A percentile compares a stretch with the other conserved stretches of the same genome.
These are phyloP conservation scores for Hanseniaspora occidentalis DNA, from an alignment of 805 yeast genomes.

Conservation along the genomic window DNA sequence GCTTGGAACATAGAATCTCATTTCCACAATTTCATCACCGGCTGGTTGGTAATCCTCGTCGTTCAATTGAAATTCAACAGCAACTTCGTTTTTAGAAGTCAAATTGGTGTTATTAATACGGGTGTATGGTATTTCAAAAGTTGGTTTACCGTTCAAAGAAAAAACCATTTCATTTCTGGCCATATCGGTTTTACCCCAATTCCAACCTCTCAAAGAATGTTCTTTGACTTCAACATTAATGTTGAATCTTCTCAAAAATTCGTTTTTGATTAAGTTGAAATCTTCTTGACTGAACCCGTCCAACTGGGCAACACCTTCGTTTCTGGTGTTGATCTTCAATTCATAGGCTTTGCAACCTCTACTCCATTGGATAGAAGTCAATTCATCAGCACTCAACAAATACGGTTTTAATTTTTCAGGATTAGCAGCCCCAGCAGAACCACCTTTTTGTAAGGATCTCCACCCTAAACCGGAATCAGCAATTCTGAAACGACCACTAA, in stretches of 20 bases:
- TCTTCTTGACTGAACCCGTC: conserved; percentile 91
- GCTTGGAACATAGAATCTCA: conserved; percentile 92
- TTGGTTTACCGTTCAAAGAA: conserved; percentile 75
- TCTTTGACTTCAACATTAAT: conserved; percentile 70
- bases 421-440: conserved; percentile 26
- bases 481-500: conserved; percentile 81
- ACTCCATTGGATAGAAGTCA: conserved; percentile 76
- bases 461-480: conserved; percentile 98
- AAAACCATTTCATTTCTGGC: conserved; percentile 87
- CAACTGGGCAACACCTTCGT: conserved; percentile 69
- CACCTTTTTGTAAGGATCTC: conserved; percentile 46
- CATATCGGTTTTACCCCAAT: conserved; percentile 92
- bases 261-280: conserved; percentile 67
- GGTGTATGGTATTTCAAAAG: conserved; percentile 79
- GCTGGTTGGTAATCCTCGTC: conserved; percentile 47
- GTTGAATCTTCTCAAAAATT: conserved; percentile 64
- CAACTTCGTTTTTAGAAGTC: conserved; percentile 87
- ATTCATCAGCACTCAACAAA: conserved; percentile 74
- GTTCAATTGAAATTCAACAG: conserved; percentile 65
- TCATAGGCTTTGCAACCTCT: conserved; percentile 90
- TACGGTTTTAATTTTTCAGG: conserved; percentile 54
- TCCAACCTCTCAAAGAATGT: conserved; percentile 96
- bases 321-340: conserved; percentile 76
- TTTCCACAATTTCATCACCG: conserved; percentile 93
- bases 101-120: conserved; percentile 75